A percentile compares a stretch with the other conserved stretches of the same genome.
Evolutionary conservation across 768 basidiomycete species (phyloP).

Genomic region (Gautieria morchelliformis): DNA sequence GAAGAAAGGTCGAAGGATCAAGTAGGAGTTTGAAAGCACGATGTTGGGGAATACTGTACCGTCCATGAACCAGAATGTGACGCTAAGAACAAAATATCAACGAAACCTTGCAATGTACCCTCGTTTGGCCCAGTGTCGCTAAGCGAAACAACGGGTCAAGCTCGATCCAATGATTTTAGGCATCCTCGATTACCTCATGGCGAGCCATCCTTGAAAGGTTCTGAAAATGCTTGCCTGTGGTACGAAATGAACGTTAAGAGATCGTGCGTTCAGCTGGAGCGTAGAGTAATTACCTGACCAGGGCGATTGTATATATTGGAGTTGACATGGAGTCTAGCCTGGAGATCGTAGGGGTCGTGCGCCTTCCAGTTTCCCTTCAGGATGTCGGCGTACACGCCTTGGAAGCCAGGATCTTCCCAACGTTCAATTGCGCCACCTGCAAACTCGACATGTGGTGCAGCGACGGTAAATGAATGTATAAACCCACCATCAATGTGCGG

Average conservation of each 20-base stretch:
- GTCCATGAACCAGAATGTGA: conserved; percentile 8
- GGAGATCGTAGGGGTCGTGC: conserved; percentile 60
- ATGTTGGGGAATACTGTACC: conserved; percentile 54
- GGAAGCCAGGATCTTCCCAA: conserved; percentile 55
- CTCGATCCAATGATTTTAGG: too few species aligned
- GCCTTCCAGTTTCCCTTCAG: conserved; percentile 50
- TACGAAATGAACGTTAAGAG: background rate
- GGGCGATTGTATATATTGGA: conserved; percentile 54
- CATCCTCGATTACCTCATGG: conserved; percentile 39
- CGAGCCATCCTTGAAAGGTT: conserved; percentile 69
- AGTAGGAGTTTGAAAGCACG: conserved; percentile 57
- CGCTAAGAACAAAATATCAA: background rate
- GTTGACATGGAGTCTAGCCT: conserved; percentile 47
- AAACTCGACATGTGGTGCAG: too few species aligned
- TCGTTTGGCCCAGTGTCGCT: conserved; percentile 60
- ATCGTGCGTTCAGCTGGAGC: background rate
- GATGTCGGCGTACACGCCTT: conserved; percentile 52
- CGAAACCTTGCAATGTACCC: conserved; percentile 42
- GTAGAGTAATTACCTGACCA: conserved; percentile 32
- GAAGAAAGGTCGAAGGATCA: conserved; percentile 73
- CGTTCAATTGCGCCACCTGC: conserved; percentile 68
- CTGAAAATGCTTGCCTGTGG: conserved; percentile 25
- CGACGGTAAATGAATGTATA: too few species aligned
- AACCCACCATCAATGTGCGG: conserved; percentile 40
- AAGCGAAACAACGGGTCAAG: conserved; percentile 13